A percentile compares a stretch with the other conserved stretches of the same genome.
These are phyloP conservation scores for Lasiodiplodia gonubiensis DNA, from an alignment of 2,329 filamentous ascomycete genomes.

Conservation along the genomic window DNA sequence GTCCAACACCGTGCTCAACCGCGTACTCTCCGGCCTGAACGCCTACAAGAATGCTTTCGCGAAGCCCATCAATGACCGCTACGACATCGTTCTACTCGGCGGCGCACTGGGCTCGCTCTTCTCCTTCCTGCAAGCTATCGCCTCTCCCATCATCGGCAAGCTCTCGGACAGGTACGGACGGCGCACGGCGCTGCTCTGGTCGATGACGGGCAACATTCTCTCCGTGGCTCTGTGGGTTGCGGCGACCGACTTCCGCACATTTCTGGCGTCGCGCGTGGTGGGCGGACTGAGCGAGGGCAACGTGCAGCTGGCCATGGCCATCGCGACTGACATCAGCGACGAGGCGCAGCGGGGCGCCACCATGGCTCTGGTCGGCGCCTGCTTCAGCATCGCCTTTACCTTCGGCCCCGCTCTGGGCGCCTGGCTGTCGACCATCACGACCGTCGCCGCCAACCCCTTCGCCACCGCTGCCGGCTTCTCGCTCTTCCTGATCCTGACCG, in stretches of 20 bases:
- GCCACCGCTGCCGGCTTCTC: constrained; percentile 90
- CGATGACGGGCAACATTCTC: constrained; percentile 91
- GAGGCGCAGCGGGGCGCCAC: constrained; percentile 83
- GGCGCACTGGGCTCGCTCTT: constrained; percentile 94
- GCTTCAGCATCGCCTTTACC: constrained; percentile 96
- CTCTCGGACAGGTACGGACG: constrained; percentile 90
- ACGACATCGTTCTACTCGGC: constrained; percentile 94
- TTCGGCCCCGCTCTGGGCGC: constrained; percentile 93
- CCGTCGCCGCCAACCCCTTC: constrained; percentile 88
- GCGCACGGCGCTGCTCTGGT: constrained; percentile 82
- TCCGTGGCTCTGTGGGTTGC: constrained; percentile 94
- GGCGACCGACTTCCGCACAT: constrained; percentile 93
- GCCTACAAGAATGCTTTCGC: constrained; percentile 94
- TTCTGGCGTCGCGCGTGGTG: constrained; percentile 89
- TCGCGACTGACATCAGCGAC: constrained; percentile 94
- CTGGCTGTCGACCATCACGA: constrained; percentile 76
- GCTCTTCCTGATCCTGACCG: constrained; percentile 79
- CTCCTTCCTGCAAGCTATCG: constrained; percentile 88
- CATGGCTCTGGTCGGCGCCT: constrained; percentile 95
- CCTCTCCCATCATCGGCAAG: constrained; percentile 86
- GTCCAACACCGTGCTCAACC: constrained; percentile 71
- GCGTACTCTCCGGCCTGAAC: constrained; percentile 82
- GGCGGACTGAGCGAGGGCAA: constrained; percentile 96
- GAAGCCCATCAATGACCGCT: constrained; percentile 90
- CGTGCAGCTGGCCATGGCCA: constrained; percentile 92